Evolutionary conservation across 2,329 filamentous ascomycete species (phyloP).

Genomic region (Hypoxylon sp.): DNA sequence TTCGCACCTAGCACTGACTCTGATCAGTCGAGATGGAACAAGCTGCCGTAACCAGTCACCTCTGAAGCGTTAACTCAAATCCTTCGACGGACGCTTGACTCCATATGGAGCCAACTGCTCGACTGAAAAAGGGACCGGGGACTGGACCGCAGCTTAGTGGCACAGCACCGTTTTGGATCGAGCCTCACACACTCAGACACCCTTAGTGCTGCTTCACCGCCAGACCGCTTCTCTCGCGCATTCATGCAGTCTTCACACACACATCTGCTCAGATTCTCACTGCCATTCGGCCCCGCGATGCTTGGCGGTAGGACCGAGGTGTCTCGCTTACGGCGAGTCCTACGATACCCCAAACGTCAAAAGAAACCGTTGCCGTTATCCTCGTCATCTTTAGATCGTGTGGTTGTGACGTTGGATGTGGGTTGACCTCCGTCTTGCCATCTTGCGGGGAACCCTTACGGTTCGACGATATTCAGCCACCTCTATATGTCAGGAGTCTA

Average conservation of each 20-base stretch:
- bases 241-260: background rate
- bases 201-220: slow-evolving; percentile 17
- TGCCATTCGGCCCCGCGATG: slow-evolving; percentile 8
- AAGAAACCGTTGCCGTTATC: background rate
- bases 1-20: background rate
- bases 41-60: background rate
- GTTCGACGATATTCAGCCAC: slow-evolving; percentile 12
- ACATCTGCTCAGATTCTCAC: background rate
- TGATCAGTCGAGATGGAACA: background rate
- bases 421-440: slow-evolving; percentile 17
- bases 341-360: background rate
- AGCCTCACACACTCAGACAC: too few relatives aligned
- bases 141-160: slow-evolving; percentile 16
- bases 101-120: slow-evolving; percentile 10
- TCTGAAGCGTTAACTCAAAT: background rate
- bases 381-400: background rate
- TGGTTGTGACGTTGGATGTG: slow-evolving; percentile 14
- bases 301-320: slow-evolving; percentile 7
- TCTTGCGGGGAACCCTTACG: slow-evolving; percentile 7
- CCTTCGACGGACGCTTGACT: background rate
- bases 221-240: background rate
- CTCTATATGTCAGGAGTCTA: too few relatives aligned
- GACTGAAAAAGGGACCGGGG: slow-evolving; percentile 1
- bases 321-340: slow-evolving; percentile 27
- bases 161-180: slow-evolving; percentile 16